Evolutionary conservation across 1,284 basidiomycete genomes (phyloP), one percentile per base, ranked within the genome.

Genomic region (Sanghuangporus sanghuang): DNA sequence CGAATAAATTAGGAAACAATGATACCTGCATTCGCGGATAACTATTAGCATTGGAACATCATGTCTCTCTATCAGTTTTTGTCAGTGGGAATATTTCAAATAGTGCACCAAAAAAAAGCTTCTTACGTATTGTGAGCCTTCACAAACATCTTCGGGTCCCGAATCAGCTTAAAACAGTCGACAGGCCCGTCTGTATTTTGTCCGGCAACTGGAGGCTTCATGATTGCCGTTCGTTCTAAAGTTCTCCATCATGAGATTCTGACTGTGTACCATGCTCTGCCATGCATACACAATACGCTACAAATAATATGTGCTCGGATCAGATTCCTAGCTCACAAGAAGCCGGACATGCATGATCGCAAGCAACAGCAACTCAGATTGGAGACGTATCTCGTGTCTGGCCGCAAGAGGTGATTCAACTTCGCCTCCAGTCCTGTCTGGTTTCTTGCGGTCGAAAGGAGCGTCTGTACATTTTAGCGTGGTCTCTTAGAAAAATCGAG

Each of bases 201-300:
- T 21, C 74, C 73, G 68, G 74, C 68, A 58, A 73, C 63, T 6
- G 72, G 58, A 54, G 76, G 71, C 70, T 74, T n/a, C n/a, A 73
- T 64, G 69, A 74, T 72, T 38, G 71, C 74, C 32, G 67, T 67
- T 61, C 32, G 67, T 67, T 61, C 68, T 68, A 70, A 75, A 75
- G 27, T 67, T 66, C 21, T 62, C 63, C 61, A 68, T 66, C 67
- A 74, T 69, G 66, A 69, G 70, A 8, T 66, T 64, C 46, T 63
- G 64, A 36, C 63, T 63, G 59, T 62, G 46, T 8, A 67, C 64
- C 59, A 69, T 66, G 55, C 67, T 64, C 60, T 69, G 68, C 67
- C 68, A 69, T 16, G 65, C 62, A 61, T 67, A 69, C 21, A 67
- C 67, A 21, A 63, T 67, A 42, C 50, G 55, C 35, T 54, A 16